A percentile compares a stretch with the other conserved stretches of the same genome.
Conservation (phyloP, 192 early-diverging fungal species). For the Spizellomyces sp. region DNA sequence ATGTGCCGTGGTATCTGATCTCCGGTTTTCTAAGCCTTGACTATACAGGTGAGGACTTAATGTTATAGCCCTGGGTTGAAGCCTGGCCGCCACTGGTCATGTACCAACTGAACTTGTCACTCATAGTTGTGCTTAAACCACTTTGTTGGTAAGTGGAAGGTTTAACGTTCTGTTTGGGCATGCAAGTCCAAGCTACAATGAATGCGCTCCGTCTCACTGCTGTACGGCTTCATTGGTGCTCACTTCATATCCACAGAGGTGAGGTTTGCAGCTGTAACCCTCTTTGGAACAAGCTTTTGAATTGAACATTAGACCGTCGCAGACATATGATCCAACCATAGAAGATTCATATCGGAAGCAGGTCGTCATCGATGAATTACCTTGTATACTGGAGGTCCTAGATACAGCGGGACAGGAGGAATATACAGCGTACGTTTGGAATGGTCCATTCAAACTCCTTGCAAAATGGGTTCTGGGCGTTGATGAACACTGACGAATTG, state of each 20-base stretch:
- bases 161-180: too few species aligned
- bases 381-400: constrained; percentile 87
- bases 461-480: background rate
- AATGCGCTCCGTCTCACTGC: too few species aligned
- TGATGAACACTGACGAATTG: background rate
- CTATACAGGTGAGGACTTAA: constrained; percentile 38
- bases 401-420: constrained; percentile 97
- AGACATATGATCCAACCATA: constrained; percentile 92
- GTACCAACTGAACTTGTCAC: too few species aligned
- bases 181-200: too few species aligned
- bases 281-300: too few species aligned
- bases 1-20: background rate
- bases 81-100: too few species aligned
- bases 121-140: constrained; percentile 52
- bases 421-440: constrained; percentile 68
- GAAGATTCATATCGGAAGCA: constrained; percentile 99
- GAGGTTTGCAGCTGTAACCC: too few species aligned
- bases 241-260: too few species aligned
- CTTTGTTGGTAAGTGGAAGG: constrained; percentile 43
- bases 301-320: background rate
- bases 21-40: constrained; percentile 33
- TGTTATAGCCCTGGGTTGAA: too few species aligned
- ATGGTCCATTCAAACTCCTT: constrained; percentile 9
- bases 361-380: constrained; percentile 87
- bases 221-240: too few species aligned